Evolutionary conservation across 768 basidiomycete species (phyloP), one percentile per base, ranked within the genome.

Genomic region (Pleurotus pulmonarius): DNA sequence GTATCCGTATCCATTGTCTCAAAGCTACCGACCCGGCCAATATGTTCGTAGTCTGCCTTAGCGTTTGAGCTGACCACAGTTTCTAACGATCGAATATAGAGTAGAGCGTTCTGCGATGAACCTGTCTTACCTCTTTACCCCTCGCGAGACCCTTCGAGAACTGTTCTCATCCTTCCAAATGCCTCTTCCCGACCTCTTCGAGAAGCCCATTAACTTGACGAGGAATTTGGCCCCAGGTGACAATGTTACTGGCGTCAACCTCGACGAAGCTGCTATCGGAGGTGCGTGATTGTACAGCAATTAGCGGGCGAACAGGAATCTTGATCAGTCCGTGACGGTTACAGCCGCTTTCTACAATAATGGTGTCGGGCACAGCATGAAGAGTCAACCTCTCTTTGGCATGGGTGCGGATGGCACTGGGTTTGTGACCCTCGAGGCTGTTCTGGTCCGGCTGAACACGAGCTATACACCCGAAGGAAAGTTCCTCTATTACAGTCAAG

Each of bases 121-220:
- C 34, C 60, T 63, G 46, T 70, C 67, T 0, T 77, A 76, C 62
- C 47, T 75, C 8, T 74, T 73, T 46, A 70, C 71, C 12, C 73
- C 74, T 5, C 66, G 70, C 12, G 61, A 63, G 39, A 68, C 67
- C 1, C 59, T 77, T 16, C 61, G 61, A 6, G 56, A 52, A 0
- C 60, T 78, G 13, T 76, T 76, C 56, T 59, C 62, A 6, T 62
- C 66, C 13, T 73, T 74, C 55, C 58, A 60, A 8, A 64, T 68
- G 60, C 63, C 65, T 18, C 65, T 73, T 22, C 74, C 73, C 4
- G 47, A 58, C 12, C 48, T 54, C 16, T 64, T 70, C 12, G 64
- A 64, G 15, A 41, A 49, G 13, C 63, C 71, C 7, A 57, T 69
- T 16, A 64, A 69, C 56, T 43, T 60, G 24, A 64, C 59, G 4